These are phyloP conservation scores for Parasarocladium wereldwijsianum DNA, from an alignment of 2,329 filamentous ascomycete genomes.

Conservation along the genomic window DNA sequence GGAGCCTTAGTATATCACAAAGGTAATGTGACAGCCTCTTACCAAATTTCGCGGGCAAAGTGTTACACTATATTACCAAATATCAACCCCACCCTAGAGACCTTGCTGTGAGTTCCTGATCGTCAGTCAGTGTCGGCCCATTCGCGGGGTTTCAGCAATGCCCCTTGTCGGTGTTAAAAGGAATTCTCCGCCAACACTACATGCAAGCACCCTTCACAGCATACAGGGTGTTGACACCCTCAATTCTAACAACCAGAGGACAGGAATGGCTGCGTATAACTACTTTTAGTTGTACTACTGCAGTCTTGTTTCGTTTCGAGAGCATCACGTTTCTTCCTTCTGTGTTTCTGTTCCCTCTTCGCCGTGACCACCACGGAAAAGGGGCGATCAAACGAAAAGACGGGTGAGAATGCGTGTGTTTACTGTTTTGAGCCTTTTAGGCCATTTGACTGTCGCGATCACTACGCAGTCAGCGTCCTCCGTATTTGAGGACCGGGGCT, in stretches of 20 bases:
- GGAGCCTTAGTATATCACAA: too few species aligned
- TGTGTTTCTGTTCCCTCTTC: neutral
- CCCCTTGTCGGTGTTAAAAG: neutral
- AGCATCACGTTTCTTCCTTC: neutral
- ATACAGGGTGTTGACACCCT: neutral
- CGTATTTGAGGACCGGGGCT: slow-evolving; percentile 5
- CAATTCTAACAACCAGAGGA: neutral
- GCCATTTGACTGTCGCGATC: neutral
- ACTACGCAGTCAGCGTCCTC: neutral
- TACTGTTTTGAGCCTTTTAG: neutral
- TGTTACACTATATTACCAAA: too few species aligned
- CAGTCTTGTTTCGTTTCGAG: neutral
- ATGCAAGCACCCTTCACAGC: neutral
- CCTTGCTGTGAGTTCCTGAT: neutral
- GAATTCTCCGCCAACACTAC: neutral
- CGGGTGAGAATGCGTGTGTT: slow-evolving; percentile 2
- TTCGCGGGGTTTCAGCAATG: neutral
- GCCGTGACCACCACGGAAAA: neutral
- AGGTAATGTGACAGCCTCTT: too few species aligned
- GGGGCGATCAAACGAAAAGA: neutral
- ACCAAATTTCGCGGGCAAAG: too few species aligned
- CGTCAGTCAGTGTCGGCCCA: neutral
- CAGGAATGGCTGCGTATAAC: neutral
- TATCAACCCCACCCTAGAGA: too few species aligned
- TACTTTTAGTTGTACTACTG: neutral